These are phyloP conservation scores for Penicillium fimorum DNA, from an alignment of 495 filamentous ascomycete genomes.

Conservation along the genomic window DNA sequence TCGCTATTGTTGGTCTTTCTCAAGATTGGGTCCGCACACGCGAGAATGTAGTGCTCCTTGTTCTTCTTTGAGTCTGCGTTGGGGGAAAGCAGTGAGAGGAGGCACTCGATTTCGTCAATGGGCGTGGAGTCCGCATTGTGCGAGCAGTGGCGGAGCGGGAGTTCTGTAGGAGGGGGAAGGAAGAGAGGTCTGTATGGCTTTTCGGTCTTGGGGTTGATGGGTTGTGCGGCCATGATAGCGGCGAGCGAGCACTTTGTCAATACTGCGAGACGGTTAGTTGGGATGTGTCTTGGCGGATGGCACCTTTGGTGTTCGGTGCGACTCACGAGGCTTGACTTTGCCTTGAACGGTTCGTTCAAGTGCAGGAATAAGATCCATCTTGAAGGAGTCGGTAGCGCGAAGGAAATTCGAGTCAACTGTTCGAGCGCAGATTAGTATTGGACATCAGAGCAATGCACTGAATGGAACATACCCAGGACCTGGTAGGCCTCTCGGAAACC, in stretches of 20 bases:
- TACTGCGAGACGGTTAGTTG: conserved; percentile 39
- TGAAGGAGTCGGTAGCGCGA: conserved; percentile 66
- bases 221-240: conserved; percentile 44
- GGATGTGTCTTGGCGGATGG: conserved; percentile 4
- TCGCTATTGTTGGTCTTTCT: conserved; percentile 28
- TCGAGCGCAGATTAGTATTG: conserved; percentile 16
- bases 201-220: conserved; percentile 47
- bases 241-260: conserved; percentile 60
- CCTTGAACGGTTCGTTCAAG: conserved; percentile 76
- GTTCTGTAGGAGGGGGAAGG: conserved; percentile 48
- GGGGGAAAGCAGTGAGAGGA: conserved; percentile 74
- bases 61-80: conserved; percentile 61
- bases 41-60: conserved; percentile 87
- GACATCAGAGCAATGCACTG: background rate
- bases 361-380: conserved; percentile 72
- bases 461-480: conserved; percentile 61
- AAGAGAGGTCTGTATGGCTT: conserved; percentile 40
- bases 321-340: conserved; percentile 78
- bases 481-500: conserved; percentile 93
- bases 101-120: conserved; percentile 72
- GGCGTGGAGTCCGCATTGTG: conserved; percentile 81
- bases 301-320: background rate
- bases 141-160: conserved; percentile 84
- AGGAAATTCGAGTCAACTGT: conserved; percentile 79
- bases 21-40: conserved; percentile 53